phyloP scores from a whole-genome alignment of 2,329 filamentous ascomycete species.

The Talaromyces sp. region DNA sequence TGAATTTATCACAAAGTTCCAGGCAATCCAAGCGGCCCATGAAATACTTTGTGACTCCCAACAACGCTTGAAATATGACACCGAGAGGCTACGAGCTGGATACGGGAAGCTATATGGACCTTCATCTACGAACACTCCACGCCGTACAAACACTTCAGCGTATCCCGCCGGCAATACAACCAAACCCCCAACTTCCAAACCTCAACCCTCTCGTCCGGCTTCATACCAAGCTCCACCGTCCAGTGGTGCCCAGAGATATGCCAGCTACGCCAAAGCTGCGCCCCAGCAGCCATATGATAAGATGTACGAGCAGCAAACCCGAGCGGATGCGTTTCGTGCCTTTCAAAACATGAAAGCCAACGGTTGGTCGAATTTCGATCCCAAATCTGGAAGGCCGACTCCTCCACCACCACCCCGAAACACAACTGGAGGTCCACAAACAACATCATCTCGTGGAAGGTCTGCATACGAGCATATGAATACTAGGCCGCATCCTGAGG shows the following conservation, averaged over 20 bases:
- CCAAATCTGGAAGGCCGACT: slow-evolving; percentile 29
- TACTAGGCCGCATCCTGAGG: slow-evolving; percentile 28
- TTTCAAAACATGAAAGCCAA: slow-evolving; percentile 42
- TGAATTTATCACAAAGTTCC: slow-evolving; percentile 76
- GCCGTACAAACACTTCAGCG: slow-evolving; percentile 25
- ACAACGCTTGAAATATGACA: slow-evolving; percentile 58
- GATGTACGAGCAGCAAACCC: slow-evolving; percentile 37
- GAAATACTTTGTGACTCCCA: slow-evolving; percentile 64
- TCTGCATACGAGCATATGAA: slow-evolving; percentile 39
- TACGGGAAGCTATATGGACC: slow-evolving; percentile 33
- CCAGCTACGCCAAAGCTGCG: slow-evolving; percentile 37
- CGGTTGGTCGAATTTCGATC: slow-evolving; percentile 40
- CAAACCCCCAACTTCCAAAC: slow-evolving; percentile 23
- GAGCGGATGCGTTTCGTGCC: slow-evolving; percentile 41
- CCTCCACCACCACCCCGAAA: slow-evolving; percentile 15
- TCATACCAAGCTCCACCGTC: slow-evolving; percentile 26
- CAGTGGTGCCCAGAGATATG: slow-evolving; percentile 36
- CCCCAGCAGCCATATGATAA: slow-evolving; percentile 36
- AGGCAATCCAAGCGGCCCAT: slow-evolving; percentile 79
- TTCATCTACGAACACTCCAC: slow-evolving; percentile 19
- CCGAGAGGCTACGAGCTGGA: slow-evolving; percentile 52
- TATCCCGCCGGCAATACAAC: slow-evolving; percentile 22
- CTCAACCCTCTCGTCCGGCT: slow-evolving; percentile 21
- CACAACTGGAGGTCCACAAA: slow-evolving; percentile 18
- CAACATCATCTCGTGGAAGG: slow-evolving; percentile 25